These are phyloP conservation scores for Darksidea phi DNA, from an alignment of 495 filamentous ascomycete genomes.

Conservation along the genomic window DNA sequence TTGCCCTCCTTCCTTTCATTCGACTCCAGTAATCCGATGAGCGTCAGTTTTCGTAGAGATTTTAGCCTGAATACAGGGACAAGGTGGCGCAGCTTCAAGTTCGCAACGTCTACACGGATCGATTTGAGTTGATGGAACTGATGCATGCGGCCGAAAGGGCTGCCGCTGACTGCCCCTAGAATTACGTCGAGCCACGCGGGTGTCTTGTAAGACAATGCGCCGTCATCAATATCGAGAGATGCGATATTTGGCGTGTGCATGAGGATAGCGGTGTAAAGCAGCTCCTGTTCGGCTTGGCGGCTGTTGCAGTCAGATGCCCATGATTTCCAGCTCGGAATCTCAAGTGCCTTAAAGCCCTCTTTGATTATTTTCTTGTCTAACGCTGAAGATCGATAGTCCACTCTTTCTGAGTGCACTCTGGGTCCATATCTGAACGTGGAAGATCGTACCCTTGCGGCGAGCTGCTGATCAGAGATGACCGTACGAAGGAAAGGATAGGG, in stretches of 20 bases:
- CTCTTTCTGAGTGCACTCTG: background rate
- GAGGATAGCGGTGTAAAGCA: constrained; percentile 11
- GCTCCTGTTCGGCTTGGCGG: background rate
- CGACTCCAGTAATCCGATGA: constrained; percentile 5
- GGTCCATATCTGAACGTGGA: constrained; percentile 1
- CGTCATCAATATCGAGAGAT: constrained; percentile 7
- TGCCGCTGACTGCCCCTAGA: background rate
- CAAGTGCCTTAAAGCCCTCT: constrained; percentile 3
- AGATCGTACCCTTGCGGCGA: background rate
- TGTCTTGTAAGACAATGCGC: background rate
- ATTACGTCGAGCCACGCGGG: constrained; percentile 14
- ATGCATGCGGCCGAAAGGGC: constrained; percentile 8
- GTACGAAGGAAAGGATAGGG: constrained; percentile 23
- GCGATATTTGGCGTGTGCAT: constrained; percentile 17
- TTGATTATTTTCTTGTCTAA: constrained; percentile 8
- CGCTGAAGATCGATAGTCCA: background rate
- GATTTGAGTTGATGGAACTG: background rate
- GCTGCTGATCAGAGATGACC: background rate
- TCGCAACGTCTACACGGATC: background rate
- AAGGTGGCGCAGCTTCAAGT: background rate
- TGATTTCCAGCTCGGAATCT: constrained; percentile 13
- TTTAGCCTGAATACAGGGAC: constrained; percentile 8
- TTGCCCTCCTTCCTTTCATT: no score
- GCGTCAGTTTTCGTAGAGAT: background rate
- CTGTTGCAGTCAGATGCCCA: constrained; percentile 15